Conservation (phyloP, 164 flowering plant genomes). For the Santalum album region DNA sequence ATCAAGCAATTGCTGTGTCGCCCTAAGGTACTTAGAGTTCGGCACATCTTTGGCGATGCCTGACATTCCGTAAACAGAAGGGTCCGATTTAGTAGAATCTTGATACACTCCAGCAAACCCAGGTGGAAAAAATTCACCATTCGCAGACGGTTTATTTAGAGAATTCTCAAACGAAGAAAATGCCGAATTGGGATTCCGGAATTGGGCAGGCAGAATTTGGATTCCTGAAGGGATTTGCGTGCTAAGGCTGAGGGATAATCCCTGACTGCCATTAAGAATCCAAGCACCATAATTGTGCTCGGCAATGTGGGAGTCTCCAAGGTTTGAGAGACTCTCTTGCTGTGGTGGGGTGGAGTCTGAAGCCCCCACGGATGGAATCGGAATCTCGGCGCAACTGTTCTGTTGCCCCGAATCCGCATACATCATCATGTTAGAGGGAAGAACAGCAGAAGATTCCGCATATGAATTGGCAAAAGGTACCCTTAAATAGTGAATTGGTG, state of each 20-base stretch:
- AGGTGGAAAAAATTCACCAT: slow-evolving; percentile 19
- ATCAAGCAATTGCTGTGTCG: slow-evolving; percentile 51
- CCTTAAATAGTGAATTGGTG: slow-evolving; percentile 41
- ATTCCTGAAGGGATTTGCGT: no score
- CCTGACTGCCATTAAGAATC: no score
- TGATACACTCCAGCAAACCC: slow-evolving; percentile 22
- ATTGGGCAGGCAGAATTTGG: no score
- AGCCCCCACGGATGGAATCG: slow-evolving; percentile 34
- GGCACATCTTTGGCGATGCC: slow-evolving; percentile 33
- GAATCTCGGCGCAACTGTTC: slow-evolving; percentile 32
- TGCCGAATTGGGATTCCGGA: slow-evolving; percentile 19
- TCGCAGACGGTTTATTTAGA: slow-evolving; percentile 16
- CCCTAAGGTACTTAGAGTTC: slow-evolving; percentile 47
- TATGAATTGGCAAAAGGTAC: slow-evolving; percentile 38
- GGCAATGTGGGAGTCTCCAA: slow-evolving; percentile 37
- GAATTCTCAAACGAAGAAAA: slow-evolving; percentile 26
- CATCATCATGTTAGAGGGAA: slow-evolving; percentile 51
- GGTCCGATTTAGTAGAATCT: no score
- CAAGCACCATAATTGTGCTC: slow-evolving; percentile 32
- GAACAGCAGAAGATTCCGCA: slow-evolving; percentile 37
- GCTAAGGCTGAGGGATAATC: slow-evolving; percentile 62
- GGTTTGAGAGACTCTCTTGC: slow-evolving; percentile 45
- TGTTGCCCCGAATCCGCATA: slow-evolving; percentile 51
- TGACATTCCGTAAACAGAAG: slow-evolving; percentile 32
- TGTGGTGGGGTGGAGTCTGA: slow-evolving; percentile 36